Conservation (phyloP, 257 asterid genomes). For the Rauvolfia tetraphylla region DNA sequence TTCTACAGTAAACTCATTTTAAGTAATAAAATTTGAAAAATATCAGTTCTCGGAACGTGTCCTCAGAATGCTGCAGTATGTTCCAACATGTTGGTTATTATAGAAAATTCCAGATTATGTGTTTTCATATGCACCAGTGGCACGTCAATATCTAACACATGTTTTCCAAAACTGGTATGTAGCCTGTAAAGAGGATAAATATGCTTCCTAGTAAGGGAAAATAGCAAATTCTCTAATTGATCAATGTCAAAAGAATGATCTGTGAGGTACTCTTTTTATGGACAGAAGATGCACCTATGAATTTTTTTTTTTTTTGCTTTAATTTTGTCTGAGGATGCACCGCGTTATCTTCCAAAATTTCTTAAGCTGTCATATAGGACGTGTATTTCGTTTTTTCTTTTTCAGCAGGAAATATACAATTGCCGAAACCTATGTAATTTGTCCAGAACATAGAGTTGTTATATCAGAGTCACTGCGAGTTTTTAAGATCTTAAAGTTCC, state of each 20-base stretch:
- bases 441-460: not conserved
- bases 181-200: too few relatives aligned
- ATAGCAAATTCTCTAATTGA: not conserved
- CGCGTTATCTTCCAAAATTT: not conserved
- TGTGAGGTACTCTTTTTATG: not conserved
- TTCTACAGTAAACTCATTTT: not conserved
- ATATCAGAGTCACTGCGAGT: not conserved
- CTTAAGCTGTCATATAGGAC: not conserved
- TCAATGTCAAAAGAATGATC: not conserved
- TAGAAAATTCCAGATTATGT: not conserved
- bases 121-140: not conserved
- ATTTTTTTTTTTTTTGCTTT: not conserved
- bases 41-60: not conserved
- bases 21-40: not conserved
- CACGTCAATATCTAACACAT: not conserved
- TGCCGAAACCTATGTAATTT: not conserved
- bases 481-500: not conserved
- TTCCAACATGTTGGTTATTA: not conserved
- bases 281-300: conserved; percentile 2
- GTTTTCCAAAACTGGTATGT: not conserved
- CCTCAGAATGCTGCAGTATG: not conserved
- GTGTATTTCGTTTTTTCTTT: not conserved
- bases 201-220: too few relatives aligned
- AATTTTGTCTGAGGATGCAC: not conserved
- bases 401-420: not conserved